Conservation (phyloP, 805 yeast species). For the Spencermartinsiella europaea region DNA sequence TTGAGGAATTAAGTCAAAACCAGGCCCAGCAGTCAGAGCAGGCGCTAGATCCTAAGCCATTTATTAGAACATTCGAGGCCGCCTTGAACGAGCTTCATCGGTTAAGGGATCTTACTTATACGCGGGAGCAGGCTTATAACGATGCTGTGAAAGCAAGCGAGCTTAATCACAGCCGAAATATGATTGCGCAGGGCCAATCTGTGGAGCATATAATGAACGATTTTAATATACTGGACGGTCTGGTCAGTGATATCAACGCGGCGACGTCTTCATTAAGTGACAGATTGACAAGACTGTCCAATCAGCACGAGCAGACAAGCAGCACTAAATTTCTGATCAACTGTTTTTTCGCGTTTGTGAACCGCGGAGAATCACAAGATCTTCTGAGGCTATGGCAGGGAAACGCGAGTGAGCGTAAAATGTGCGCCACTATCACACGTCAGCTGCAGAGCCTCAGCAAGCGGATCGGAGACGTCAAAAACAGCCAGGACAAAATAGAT, state of each 20-base stretch:
- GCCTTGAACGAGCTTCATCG: conserved; percentile 66
- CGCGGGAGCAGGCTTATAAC: conserved; percentile 47
- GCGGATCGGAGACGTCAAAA: conserved; percentile 43
- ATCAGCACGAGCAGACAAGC: conserved; percentile 65
- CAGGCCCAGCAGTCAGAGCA: conserved; percentile 37
- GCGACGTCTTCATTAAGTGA: conserved; percentile 29
- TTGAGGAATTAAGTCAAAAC: conserved; percentile 71
- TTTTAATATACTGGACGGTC: conserved; percentile 32
- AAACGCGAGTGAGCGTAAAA: conserved; percentile 45
- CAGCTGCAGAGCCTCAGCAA: conserved; percentile 60
- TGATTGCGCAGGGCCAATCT: conserved; percentile 48
- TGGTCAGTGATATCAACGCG: conserved; percentile 27
- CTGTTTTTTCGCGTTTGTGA: conserved; percentile 70
- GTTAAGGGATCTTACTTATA: conserved; percentile 51
- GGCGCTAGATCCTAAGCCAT: conserved; percentile 83
- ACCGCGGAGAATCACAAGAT: conserved; percentile 48
- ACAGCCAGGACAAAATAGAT: conserved; percentile 43
- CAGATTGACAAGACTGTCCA: conserved; percentile 39
- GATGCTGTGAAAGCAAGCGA: conserved; percentile 57
- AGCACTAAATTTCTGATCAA: conserved; percentile 68
- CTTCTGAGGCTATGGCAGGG: conserved; percentile 54
- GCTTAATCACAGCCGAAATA: conserved; percentile 60
- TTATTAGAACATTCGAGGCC: conserved; percentile 86
- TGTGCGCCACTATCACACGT: conserved; percentile 65
- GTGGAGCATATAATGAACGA: conserved; percentile 35